Evolutionary conservation across 2,329 filamentous ascomycete species (phyloP).

Genomic region (Claviceps pusilla): DNA sequence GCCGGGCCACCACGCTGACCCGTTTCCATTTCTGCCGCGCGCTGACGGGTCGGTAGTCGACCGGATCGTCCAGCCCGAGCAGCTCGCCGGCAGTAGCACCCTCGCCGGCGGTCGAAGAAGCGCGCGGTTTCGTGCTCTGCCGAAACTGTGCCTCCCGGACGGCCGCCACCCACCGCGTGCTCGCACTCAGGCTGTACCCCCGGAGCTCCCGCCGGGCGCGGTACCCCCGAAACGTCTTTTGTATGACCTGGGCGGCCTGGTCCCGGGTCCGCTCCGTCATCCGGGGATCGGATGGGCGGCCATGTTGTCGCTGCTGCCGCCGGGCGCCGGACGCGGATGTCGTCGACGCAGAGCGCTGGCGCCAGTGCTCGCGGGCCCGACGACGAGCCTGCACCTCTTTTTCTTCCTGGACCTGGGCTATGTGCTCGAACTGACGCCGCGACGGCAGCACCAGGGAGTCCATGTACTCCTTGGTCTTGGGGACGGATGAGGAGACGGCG

Average conservation of each 20-base stretch:
- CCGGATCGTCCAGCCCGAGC: conserved; percentile 7
- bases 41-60: conserved; percentile 12
- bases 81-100: conserved; percentile 1
- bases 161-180: conserved; percentile 56
- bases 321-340: background rate
- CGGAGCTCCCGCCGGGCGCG: conserved; percentile 54
- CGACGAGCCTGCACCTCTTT: conserved; percentile 30
- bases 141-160: conserved; percentile 41
- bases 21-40: conserved; percentile 64
- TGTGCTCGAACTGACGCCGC: conserved; percentile 29
- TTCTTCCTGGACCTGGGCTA: conserved; percentile 32
- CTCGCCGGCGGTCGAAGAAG: conserved; percentile 10
- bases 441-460: conserved; percentile 35
- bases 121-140: conserved; percentile 31
- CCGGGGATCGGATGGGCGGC: no score
- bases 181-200: conserved; percentile 54
- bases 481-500: conserved; percentile 5
- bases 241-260: conserved; percentile 43
- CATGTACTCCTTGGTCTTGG: conserved; percentile 30
- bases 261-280: conserved; percentile 17
- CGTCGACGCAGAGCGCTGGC: conserved; percentile 18
- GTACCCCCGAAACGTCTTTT: conserved; percentile 67
- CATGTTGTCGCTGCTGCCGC: background rate
- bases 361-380: conserved; percentile 20
- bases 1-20: conserved; percentile 51